Evolutionary conservation across 2,329 filamentous ascomycete genomes (phyloP), one percentile per base, ranked within the genome.

Genomic region (Aspergillus sp.): DNA sequence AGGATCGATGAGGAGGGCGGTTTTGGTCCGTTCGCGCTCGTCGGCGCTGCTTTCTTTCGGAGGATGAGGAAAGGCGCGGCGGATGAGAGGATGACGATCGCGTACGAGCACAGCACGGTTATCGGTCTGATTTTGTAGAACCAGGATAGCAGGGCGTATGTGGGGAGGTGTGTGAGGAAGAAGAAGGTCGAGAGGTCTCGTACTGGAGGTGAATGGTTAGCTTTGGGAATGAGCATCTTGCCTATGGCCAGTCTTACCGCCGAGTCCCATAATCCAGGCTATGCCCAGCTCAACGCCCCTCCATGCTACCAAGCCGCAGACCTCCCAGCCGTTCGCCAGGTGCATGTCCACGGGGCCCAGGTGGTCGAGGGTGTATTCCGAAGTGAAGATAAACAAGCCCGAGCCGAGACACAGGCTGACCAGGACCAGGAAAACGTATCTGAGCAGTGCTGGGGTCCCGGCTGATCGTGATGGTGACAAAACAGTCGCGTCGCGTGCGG

Each of bases 61-160:
- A 93, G 67, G 26, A 91, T 70, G 38, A 73, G 69, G 59, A 93
- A 89, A 1, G 88, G 86, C 16, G 84, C 52, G 26, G 79, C 78
- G 26, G 76, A 75, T 2, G 83, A 75, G 37, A 79, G 48, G 32
- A 82, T 64, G 47, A 88, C 82, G 48, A 89, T 80, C 20, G 63
- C 56, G 31, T 86, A 70, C 22, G 75, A 75, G 24, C 72, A 64
- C 17, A 77, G 49, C 13, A 79, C 69, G 0, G 81, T 80, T 33
- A 66, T 58, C 15, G 73, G 65, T 15, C 73, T 71, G 44, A 93
- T 70, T 22, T 68, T 61, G 70, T 93, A 94, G 66, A 93, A 94
- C 32, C 77, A 77, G 17, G 70, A 69, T 16, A 93, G 68, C 26
- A 95, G 76, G 52, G 82, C 83, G 41, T 82, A 75, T 48, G 76